Conservation (phyloP, 1,284 basidiomycete genomes). For the Wallemia mellicola region DNA sequence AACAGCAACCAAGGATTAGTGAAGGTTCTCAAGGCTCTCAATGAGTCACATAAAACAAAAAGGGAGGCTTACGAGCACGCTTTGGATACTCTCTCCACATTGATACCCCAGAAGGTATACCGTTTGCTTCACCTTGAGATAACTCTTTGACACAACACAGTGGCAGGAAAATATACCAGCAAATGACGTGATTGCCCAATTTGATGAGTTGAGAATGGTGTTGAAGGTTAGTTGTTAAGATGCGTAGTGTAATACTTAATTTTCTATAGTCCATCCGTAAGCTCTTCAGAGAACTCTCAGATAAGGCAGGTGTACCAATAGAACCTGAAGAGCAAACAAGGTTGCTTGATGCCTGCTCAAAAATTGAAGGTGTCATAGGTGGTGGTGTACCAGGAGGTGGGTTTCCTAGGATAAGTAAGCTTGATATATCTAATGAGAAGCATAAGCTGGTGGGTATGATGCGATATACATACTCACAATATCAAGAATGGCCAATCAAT, state of each 20-base stretch:
- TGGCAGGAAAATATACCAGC: background rate
- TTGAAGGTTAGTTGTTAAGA: no score
- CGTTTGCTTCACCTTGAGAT: background rate
- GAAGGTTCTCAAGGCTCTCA: slow-evolving; percentile 9
- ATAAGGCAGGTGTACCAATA: slow-evolving; percentile 46
- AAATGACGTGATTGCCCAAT: background rate
- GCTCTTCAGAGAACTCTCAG: slow-evolving; percentile 69
- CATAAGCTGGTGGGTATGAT: slow-evolving; percentile 83
- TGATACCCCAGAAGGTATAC: background rate
- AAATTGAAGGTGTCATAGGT: slow-evolving; percentile 54
- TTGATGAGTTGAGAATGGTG: background rate
- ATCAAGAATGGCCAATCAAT: no score
- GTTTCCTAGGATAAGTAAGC: no score
- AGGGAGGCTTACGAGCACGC: slow-evolving; percentile 11
- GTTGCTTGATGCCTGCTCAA: slow-evolving; percentile 51
- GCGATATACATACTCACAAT: slow-evolving; percentile 74
- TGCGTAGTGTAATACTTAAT: no score
- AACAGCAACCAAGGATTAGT: slow-evolving; percentile 13
- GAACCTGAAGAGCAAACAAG: slow-evolving; percentile 68
- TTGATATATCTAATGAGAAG: slow-evolving; percentile 2
- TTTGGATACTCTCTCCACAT: background rate
- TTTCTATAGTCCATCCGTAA: slow-evolving; percentile 23
- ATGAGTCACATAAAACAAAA: slow-evolving; percentile 9
- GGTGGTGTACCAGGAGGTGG: slow-evolving; percentile 84
- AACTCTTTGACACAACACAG: background rate